Conservation (phyloP, 805 yeast species). For the Soucietia sequanensis region DNA sequence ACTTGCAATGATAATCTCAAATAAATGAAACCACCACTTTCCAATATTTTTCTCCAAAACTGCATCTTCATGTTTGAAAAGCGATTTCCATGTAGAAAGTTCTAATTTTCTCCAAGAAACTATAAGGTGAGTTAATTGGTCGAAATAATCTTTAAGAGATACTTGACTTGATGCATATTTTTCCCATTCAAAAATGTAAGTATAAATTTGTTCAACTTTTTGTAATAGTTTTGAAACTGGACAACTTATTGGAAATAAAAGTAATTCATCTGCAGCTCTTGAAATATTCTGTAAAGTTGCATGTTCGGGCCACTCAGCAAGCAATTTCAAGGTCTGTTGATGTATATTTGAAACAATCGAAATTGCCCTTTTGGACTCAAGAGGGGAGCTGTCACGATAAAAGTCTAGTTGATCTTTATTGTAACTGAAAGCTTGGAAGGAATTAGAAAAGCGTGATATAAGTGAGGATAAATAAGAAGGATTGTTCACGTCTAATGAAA, state of each 20-base stretch:
- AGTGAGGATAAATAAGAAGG: conserved; percentile 20
- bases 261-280: conserved; percentile 63
- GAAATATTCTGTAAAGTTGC: conserved; percentile 73
- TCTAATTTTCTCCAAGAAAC: conserved; percentile 92
- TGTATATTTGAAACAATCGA: conserved; percentile 34
- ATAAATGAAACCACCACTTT: conserved; percentile 90
- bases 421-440: conserved; percentile 15
- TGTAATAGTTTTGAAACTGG: conserved; percentile 78
- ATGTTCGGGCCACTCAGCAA: conserved; percentile 90
- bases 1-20: conserved; percentile 66
- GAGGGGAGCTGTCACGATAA: conserved; percentile 60
- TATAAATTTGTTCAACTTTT: conserved; percentile 83
- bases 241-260: conserved; percentile 57
- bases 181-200: conserved; percentile 88
- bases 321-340: conserved; percentile 39
- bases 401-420: conserved; percentile 41
- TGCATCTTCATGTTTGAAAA: conserved; percentile 65
- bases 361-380: conserved; percentile 63
- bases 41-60: conserved; percentile 52
- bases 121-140: conserved; percentile 61
- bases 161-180: conserved; percentile 82
- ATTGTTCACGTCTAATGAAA: conserved; percentile 11
- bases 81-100: conserved; percentile 76
- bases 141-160: conserved; percentile 55
- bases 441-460: conserved; percentile 11